Base-by-base conservation (phyloP, 176 grass and related monocot species). In the Elymus sibiricus region DNA sequence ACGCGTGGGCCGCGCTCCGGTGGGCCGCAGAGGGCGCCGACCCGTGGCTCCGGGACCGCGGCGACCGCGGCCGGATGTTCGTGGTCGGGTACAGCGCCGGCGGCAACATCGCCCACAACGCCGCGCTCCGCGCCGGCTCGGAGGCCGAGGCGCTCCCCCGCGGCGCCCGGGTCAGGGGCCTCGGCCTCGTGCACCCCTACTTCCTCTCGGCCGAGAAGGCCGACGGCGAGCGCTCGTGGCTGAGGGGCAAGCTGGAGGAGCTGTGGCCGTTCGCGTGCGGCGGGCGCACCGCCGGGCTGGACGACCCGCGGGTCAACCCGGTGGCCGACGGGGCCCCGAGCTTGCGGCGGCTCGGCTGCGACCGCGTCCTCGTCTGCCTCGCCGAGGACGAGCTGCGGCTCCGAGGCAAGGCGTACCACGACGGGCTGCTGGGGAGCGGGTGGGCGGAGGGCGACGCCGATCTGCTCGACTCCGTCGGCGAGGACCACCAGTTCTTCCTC, bases 41-140 rank as follows among this genome's bases (percentile, higher is more conserved):
- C 26, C 46, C 78, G 61, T 89, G 83, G 88, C n/a, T 82, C 70
- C 83, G 70, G 0, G 88, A 86, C 64, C 71, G 76, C 76, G 87
- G 49, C 4, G 92, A 89, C 83, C 75, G 13, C 11, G 28, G 10
- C 9, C 39, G 77, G 32, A 55, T 87, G 17, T 90, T 90, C 77
- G 53, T 92, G 39, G 3, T 73, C 44, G 92, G 92, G 64, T 84
- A 74, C 73, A 94, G 87, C 73, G 37, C 77, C 32, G 87, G 90
- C 10, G 84, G 51, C 28, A 94, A 94, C 80, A 2, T 94, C 32
- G 84, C 89, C 21, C 87, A 92, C 77, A 81, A 92, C 87, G 58
- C 79, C 21, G 56, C 78, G 25, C 66, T 94, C 38, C 80, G 81
- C 21, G 92, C 11, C 6, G 44, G 11, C 24, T 80, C 22, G 70